Conservation (phyloP, 2,329 filamentous ascomycete species). For the Dactylellina haptotyla region DNA sequence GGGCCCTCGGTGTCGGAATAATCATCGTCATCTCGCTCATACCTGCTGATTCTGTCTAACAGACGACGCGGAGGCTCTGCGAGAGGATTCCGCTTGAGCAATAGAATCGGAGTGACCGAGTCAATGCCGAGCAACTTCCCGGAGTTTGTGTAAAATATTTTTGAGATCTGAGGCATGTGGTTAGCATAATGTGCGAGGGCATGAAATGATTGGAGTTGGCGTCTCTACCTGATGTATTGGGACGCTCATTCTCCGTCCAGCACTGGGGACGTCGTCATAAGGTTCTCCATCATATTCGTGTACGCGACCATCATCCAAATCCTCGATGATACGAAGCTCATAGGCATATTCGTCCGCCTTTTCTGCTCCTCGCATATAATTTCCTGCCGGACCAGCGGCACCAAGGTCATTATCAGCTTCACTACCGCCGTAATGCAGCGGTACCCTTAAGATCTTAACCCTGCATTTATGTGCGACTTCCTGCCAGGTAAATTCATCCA, state of each 20-base stretch:
- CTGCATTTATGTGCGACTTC: constrained; percentile 94
- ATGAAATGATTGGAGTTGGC: background rate
- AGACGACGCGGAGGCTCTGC: constrained; percentile 71
- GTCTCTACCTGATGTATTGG: constrained; percentile 70
- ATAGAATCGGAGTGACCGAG: constrained; percentile 75
- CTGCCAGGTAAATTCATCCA: constrained; percentile 81
- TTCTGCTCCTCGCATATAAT: constrained; percentile 67
- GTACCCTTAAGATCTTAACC: constrained; percentile 79
- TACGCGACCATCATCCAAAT: constrained; percentile 76
- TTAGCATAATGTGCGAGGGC: background rate
- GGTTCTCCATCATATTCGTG: constrained; percentile 73
- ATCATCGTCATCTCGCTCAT: constrained; percentile 57
- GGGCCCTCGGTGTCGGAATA: constrained; percentile 56
- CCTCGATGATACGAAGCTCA: constrained; percentile 82
- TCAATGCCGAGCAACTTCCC: constrained; percentile 89
- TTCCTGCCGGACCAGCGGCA: constrained; percentile 60
- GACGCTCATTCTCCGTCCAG: constrained; percentile 74
- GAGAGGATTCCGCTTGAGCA: constrained; percentile 76
- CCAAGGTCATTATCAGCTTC: constrained; percentile 64
- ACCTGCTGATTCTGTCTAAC: constrained; percentile 64
- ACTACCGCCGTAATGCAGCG: constrained; percentile 68
- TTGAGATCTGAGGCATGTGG: constrained; percentile 70
- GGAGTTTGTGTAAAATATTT: constrained; percentile 92
- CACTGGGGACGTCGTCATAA: constrained; percentile 71
- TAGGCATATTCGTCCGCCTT: constrained; percentile 76